phyloP scores from a whole-genome alignment of 2,329 filamentous ascomycete species.

The Sporothrix brasiliensis region DNA sequence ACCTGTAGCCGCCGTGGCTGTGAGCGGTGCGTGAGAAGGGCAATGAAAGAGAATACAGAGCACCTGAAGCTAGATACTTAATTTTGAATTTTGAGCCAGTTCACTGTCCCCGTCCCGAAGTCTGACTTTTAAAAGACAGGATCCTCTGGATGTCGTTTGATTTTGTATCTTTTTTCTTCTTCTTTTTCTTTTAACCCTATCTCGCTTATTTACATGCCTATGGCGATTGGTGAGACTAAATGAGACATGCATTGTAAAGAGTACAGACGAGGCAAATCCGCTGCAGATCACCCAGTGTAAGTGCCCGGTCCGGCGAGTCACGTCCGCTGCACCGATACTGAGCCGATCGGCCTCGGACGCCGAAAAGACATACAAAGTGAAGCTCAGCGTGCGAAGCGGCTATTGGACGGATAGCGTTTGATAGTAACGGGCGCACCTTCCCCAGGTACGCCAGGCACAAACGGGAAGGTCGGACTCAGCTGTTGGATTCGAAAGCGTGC shows the following conservation, averaged over 20 bases:
- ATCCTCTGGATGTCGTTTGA: neutral
- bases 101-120: too few species aligned
- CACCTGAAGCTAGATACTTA: neutral
- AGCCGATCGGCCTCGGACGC: neutral
- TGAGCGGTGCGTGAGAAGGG: neutral
- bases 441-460: conserved; percentile 23
- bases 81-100: neutral
- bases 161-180: neutral
- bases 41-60: neutral
- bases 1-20: neutral
- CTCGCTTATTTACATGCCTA: neutral
- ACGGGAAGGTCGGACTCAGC: conserved; percentile 13
- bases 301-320: neutral
- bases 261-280: neutral
- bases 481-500: conserved; percentile 17
- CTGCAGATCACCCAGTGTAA: neutral
- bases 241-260: neutral
- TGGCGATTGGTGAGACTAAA: neutral
- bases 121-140: neutral
- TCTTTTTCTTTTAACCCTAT: neutral
- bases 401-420: conserved; percentile 1
- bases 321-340: neutral
- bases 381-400: neutral
- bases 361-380: neutral
- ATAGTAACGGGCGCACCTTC: neutral